Base-by-base conservation (phyloP, 306 rosid genomes). In the Abrus precatorius region DNA sequence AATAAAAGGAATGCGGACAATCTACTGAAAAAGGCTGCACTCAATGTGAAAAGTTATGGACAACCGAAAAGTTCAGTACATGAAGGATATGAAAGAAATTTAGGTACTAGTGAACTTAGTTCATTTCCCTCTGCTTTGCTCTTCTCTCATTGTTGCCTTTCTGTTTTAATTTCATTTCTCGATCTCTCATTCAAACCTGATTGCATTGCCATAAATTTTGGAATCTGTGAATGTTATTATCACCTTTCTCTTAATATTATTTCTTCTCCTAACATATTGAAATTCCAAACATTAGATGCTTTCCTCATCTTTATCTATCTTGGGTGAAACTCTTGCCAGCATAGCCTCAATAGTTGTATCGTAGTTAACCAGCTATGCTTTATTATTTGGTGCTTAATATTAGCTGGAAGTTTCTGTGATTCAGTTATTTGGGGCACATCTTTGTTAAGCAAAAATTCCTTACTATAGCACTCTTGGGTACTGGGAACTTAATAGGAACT, bases 21-120 rank as follows among this genome's bases (percentile, higher is more conserved):
- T 69, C 84, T 90, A 68, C 85, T 87, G 80, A 86, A 91, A 84
- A 92, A 92, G 92, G 92, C 96, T 65, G 86, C 94, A 44, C 91
- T 89, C 50, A 76, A 86, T 60, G 85, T 80, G 45, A 91, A 83
- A 85, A 92, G 88, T 84, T 86, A 89, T 55, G 92, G 93, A 74
- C 97, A 85, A 75, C 90, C 85, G 65, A 93, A 84, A 88, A 87
- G 84, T 74, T 89, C 91, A 75, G 60, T 84, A 9, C 65, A 71
- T 20, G 92, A 88, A 56, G 88, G 87, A 53, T 79, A 79, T 62
- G 97, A 88, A 55, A 88, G 72, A 82, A 82, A 83, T 84, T 87
- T 69, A 79, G 97, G 92, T 85, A 88, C 85, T 57, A 72, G 82
- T 48, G 86, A 84, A 73, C 85, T 86, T 20, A 86, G 91, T 85